Evolutionary conservation across 2,329 filamentous ascomycete genomes (phyloP).

Genomic region (Thyridium curvatum): DNA sequence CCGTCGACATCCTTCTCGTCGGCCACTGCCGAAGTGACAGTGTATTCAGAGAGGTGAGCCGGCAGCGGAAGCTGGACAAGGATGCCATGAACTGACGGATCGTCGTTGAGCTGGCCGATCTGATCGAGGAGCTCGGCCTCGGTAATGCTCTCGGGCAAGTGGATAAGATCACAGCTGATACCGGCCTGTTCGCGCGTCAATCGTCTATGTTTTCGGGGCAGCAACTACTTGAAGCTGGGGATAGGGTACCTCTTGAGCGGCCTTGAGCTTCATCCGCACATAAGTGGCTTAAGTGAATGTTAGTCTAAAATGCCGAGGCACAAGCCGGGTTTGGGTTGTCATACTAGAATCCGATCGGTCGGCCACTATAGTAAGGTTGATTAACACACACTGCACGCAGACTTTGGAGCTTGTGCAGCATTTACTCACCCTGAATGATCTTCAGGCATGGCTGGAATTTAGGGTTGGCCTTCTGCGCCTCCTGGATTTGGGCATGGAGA

Average conservation of each 20-base stretch:
- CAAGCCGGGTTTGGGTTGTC: constrained; percentile 24
- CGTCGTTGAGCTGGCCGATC: constrained; percentile 78
- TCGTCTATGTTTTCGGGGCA: no score
- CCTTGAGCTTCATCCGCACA: constrained; percentile 99
- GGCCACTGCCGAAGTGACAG: constrained; percentile 81
- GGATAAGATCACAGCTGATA: constrained; percentile 80
- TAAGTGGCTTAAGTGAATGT: constrained; percentile 64
- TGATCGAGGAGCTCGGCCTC: constrained; percentile 82
- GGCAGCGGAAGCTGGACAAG: constrained; percentile 91
- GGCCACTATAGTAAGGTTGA: constrained; percentile 63
- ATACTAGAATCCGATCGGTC: constrained; percentile 87
- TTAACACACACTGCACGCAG: constrained; percentile 7
- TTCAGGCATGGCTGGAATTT: constrained; percentile 85
- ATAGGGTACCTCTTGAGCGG: constrained; percentile 73
- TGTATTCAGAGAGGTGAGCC: constrained; percentile 82
- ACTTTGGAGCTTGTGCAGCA: constrained; percentile 12
- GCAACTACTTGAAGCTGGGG: background rate
- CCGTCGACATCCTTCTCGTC: constrained; percentile 98
- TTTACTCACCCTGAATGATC: constrained; percentile 78
- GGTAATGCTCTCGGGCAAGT: constrained; percentile 73
- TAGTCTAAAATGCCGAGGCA: constrained; percentile 10
- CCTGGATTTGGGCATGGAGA: constrained; percentile 72
- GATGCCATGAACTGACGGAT: constrained; percentile 81
- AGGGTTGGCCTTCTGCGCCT: constrained; percentile 76
- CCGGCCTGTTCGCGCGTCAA: constrained; percentile 54